phyloP scores from a whole-genome alignment of 1,139 yeast species.

The Blastobotrys aristatus region DNA sequence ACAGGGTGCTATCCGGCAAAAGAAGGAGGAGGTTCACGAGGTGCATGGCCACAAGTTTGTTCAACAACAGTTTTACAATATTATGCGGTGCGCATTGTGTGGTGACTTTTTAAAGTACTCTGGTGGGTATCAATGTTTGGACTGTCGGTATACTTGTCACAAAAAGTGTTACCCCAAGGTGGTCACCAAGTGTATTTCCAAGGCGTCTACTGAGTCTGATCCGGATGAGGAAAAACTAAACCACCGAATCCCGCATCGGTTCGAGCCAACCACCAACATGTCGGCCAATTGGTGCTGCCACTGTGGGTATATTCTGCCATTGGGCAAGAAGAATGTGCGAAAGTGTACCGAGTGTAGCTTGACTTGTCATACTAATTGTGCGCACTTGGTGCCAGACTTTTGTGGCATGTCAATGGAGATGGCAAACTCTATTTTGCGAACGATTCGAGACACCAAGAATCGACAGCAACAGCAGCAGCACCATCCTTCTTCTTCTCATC shows the following conservation, averaged over 20 bases:
- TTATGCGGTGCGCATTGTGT: slow-evolving; percentile 96
- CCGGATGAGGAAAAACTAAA: slow-evolving; percentile 87
- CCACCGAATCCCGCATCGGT: slow-evolving; percentile 95
- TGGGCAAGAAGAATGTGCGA: slow-evolving; percentile 92
- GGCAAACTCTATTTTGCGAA: slow-evolving; percentile 82
- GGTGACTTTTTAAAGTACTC: slow-evolving; percentile 85
- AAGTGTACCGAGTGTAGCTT: slow-evolving; percentile 94
- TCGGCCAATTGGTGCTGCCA: slow-evolving; percentile 99
- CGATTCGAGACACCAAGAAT: slow-evolving; percentile 75
- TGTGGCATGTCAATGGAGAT: slow-evolving; percentile 98
- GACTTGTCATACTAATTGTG: slow-evolving; percentile 89
- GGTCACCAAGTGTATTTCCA: slow-evolving; percentile 92
- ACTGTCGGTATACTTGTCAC: slow-evolving; percentile 90
- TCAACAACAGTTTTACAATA: slow-evolving; percentile 89
- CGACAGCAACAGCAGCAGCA: slow-evolving; percentile 30
- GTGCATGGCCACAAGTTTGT: slow-evolving; percentile 97
- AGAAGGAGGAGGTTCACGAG: slow-evolving; percentile 90
- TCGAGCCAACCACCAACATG: slow-evolving; percentile 82
- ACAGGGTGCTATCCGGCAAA: slow-evolving; percentile 95
- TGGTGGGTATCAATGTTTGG: slow-evolving; percentile 94
- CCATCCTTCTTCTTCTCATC: slow-evolving; percentile 8
- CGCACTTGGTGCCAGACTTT: slow-evolving; percentile 92
- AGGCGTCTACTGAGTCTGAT: slow-evolving; percentile 77
- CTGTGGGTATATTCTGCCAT: slow-evolving; percentile 92
- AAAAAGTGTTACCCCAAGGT: slow-evolving; percentile 91